Conservation (phyloP, 306 rosid species). For the Myrica gale region DNA sequence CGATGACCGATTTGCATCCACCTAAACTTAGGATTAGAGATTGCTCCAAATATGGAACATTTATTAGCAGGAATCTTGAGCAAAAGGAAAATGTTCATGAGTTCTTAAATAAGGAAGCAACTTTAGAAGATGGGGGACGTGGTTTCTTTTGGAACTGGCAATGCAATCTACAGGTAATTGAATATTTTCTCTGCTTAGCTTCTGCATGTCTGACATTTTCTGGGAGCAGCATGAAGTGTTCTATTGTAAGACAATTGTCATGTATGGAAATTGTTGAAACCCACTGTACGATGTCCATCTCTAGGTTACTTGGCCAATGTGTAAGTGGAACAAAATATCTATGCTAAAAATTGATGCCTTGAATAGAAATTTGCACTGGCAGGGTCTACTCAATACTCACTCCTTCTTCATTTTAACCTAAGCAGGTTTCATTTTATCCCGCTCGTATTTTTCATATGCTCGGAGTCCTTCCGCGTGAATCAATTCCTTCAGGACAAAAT, state of each 20-base stretch:
- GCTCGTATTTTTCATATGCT: conserved; percentile 48
- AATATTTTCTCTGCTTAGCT: conserved; percentile 10
- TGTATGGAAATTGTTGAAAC: conserved; percentile 8
- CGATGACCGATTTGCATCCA: conserved; percentile 44
- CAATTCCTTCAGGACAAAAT: conserved; percentile 57
- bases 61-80: conserved; percentile 51
- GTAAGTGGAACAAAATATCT: neutral
- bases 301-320: neutral
- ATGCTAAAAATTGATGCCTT: neutral
- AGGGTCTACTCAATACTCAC: conserved; percentile 11
- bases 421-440: conserved; percentile 82
- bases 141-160: conserved; percentile 89
- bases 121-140: conserved; percentile 64
- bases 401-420: conserved; percentile 18
- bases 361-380: conserved; percentile 11
- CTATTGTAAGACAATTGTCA: neutral
- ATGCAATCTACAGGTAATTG: conserved; percentile 74
- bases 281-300: neutral
- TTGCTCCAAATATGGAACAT: conserved; percentile 91
- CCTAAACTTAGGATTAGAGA: conserved; percentile 51
- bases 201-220: conserved; percentile 13
- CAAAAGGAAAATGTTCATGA: conserved; percentile 64
- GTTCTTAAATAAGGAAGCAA: conserved; percentile 68
- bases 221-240: neutral
- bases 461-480: conserved; percentile 38